phyloP scores from a whole-genome alignment of 2,329 filamentous ascomycete genomes.

The Volutella citrinella region DNA sequence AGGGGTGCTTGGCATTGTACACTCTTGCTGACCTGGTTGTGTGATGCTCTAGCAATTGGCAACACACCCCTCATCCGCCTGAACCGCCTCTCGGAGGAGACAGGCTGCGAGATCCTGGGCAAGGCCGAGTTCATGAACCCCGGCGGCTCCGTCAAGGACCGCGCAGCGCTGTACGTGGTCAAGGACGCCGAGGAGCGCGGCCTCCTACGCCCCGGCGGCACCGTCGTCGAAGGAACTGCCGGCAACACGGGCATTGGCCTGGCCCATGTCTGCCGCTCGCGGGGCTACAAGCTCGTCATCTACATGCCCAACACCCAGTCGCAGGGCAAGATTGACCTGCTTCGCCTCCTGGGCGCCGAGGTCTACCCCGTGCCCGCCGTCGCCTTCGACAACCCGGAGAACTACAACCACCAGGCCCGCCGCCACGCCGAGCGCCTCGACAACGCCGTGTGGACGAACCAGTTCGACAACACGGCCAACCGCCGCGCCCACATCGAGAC shows the following conservation, averaged over 20 bases:
- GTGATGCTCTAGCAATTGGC: conserved; percentile 87
- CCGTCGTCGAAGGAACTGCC: conserved; percentile 94
- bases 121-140: conserved; percentile 99
- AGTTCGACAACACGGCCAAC: conserved; percentile 97
- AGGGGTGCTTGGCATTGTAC: no score
- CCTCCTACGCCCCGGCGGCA: conserved; percentile 78
- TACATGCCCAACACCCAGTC: conserved; percentile 99
- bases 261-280: conserved; percentile 89
- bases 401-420: conserved; percentile 96
- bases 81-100: conserved; percentile 82
- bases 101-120: conserved; percentile 89
- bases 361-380: conserved; percentile 96
- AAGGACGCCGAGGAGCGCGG: conserved; percentile 89
- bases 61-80: conserved; percentile 94
- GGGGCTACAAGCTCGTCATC: conserved; percentile 92
- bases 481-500: conserved; percentile 93
- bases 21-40: no score
- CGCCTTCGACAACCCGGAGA: conserved; percentile 88
- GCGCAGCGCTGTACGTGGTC: conserved; percentile 90
- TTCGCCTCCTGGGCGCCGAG: conserved; percentile 87
- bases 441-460: conserved; percentile 97
- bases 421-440: conserved; percentile 83
- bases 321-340: conserved; percentile 93
- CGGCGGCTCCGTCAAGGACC: conserved; percentile 93
- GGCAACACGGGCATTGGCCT: conserved; percentile 98